These are phyloP conservation scores for Perkinsela sp. DNA, from an alignment of 208 protist genomes.

Conservation along the genomic window DNA sequence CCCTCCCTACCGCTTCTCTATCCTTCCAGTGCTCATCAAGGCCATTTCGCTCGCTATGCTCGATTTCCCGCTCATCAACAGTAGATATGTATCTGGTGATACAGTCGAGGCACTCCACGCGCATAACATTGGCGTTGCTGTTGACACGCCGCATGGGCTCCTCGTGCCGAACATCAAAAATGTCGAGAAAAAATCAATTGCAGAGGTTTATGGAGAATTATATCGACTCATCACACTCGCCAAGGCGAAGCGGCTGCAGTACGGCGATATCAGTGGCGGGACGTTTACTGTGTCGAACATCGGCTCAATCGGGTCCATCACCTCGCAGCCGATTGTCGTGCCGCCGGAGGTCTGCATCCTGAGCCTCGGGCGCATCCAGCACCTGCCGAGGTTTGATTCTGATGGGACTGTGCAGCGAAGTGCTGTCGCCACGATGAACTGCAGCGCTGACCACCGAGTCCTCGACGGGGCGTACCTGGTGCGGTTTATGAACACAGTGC, in stretches of 20 bases:
- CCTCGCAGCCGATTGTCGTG: conserved; percentile 50
- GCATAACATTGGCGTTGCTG: conserved; percentile 81
- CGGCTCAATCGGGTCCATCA: conserved; percentile 76
- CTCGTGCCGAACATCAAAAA: conserved; percentile 75
- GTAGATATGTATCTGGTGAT: conserved; percentile 5
- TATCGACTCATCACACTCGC: conserved; percentile 31
- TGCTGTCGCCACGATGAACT: conserved; percentile 18
- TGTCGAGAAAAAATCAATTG: conserved; percentile 46
- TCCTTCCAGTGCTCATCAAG: conserved; percentile 80
- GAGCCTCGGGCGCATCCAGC: conserved; percentile 55
- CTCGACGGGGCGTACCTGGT: conserved; percentile 85
- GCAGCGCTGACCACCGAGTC: conserved; percentile 75
- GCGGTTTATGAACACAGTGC: conserved; percentile 73
- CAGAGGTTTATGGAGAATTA: conserved; percentile 68
- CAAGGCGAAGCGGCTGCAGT: conserved; percentile 15
- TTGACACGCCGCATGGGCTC: conserved; percentile 76
- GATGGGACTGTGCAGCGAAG: conserved; percentile 20
- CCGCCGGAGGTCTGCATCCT: conserved; percentile 72
- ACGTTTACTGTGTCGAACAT: conserved; percentile 86
- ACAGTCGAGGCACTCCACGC: conserved; percentile 17
- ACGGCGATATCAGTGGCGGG: conserved; percentile 39
- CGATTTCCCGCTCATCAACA: conserved; percentile 59
- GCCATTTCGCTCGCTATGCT: conserved; percentile 56
- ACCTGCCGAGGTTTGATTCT: conserved; percentile 41
- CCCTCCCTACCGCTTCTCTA: conserved; percentile 16